Conservation (phyloP, 1,284 basidiomycete species). For the Xerocomus minutiporus region DNA sequence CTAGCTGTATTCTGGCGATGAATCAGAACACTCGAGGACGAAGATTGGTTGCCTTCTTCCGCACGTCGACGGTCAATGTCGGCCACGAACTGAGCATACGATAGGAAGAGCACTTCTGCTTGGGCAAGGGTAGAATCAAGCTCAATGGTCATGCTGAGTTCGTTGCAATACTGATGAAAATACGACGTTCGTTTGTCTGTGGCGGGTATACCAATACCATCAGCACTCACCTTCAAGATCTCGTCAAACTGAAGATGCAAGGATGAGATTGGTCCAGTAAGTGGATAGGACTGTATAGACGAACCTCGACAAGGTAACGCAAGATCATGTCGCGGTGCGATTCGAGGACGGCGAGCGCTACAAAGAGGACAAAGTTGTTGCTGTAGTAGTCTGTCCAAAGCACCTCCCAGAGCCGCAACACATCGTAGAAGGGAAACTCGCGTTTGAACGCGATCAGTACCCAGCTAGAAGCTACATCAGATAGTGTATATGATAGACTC, state of each 20-base stretch:
- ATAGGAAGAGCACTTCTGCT: constrained; percentile 89
- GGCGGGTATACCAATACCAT: neutral
- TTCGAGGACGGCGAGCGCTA: constrained; percentile 91
- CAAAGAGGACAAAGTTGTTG: constrained; percentile 85
- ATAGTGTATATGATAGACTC: neutral
- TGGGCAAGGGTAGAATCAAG: constrained; percentile 88
- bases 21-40: constrained; percentile 25
- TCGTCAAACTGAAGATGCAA: constrained; percentile 61
- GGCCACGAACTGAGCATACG: constrained; percentile 80
- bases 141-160: constrained; percentile 91
- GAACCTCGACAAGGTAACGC: constrained; percentile 85
- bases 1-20: constrained; percentile 21
- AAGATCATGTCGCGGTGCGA: constrained; percentile 91
- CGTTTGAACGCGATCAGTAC: constrained; percentile 90
- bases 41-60: constrained; percentile 37
- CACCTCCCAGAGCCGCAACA: constrained; percentile 90
- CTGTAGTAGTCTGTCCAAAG: constrained; percentile 94
- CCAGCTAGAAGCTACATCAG: constrained; percentile 49
- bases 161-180: constrained; percentile 74
- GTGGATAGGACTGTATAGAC: constrained; percentile 24
- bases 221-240: constrained; percentile 68
- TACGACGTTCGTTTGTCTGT: constrained; percentile 3
- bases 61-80: constrained; percentile 76
- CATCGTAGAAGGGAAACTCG: constrained; percentile 89
- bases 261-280: constrained; percentile 8